Conservation (phyloP, 768 basidiomycete species). For the Saitozyma podzolica region DNA sequence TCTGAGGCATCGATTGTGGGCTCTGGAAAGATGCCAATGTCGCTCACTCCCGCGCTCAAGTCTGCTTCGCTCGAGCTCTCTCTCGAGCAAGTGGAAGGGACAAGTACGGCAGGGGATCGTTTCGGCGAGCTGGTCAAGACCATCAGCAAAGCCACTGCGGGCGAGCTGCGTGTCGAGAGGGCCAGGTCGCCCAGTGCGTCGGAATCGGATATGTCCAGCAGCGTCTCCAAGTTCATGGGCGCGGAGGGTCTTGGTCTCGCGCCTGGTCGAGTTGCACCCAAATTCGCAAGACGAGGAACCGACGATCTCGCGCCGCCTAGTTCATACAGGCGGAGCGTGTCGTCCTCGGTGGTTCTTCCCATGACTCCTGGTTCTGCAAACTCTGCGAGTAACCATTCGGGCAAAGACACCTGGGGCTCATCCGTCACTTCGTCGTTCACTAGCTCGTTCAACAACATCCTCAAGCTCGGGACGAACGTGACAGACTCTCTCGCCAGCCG, state of each 20-base stretch:
- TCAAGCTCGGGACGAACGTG: conserved; percentile 32
- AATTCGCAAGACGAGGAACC: neutral
- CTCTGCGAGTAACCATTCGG: neutral
- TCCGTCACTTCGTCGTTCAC: conserved; percentile 37
- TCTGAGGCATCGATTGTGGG: conserved; percentile 25
- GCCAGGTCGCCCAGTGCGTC: too few relatives aligned
- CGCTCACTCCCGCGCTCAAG: conserved; percentile 21
- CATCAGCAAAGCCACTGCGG: conserved; percentile 39
- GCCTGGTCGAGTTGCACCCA: too few relatives aligned
- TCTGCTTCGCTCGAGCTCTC: conserved; percentile 35
- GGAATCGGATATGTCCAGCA: too few relatives aligned
- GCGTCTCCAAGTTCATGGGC: too few relatives aligned
- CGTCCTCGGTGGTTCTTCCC: conserved; percentile 1
- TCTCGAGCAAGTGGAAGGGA: conserved; percentile 32
- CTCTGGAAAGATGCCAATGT: conserved; percentile 19
- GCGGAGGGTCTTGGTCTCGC: too few relatives aligned
- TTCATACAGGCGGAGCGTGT: conserved; percentile 23
- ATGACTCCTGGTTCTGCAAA: neutral
- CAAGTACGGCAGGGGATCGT: conserved; percentile 16
- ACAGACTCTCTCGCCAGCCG: conserved; percentile 30
- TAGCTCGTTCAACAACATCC: conserved; percentile 41
- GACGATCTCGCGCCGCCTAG: conserved; percentile 18
- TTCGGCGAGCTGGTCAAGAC: conserved; percentile 32
- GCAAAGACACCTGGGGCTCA: conserved; percentile 33
- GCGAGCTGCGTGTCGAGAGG: neutral